phyloP scores from a whole-genome alignment of 306 rosid genomes.

The Senna tora region DNA sequence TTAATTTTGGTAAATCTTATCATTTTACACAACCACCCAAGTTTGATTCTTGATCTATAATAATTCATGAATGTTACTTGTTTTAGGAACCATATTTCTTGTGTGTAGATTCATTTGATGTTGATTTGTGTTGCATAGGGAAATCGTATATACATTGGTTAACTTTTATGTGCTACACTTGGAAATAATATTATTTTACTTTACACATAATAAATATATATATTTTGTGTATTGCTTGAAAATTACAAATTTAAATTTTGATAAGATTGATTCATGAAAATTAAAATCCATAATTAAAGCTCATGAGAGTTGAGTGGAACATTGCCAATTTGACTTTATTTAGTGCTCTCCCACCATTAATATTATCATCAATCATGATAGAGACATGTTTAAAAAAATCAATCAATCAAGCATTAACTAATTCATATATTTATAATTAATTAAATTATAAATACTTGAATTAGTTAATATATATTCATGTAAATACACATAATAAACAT shows the following conservation, averaged over 20 bases:
- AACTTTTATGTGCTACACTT: neutral
- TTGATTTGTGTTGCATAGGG: neutral
- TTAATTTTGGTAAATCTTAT: neutral
- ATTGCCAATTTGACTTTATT: neutral
- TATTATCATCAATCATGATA: neutral
- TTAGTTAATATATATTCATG: no score
- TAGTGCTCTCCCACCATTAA: neutral
- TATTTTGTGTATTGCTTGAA: neutral
- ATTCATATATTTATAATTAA: no score
- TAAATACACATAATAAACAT: no score
- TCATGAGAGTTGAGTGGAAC: neutral
- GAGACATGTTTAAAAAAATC: neutral
- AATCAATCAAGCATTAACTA: neutral
- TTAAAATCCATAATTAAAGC: neutral
- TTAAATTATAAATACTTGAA: no score
- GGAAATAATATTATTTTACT: no score
- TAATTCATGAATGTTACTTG: neutral
- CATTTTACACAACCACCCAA: neutral
- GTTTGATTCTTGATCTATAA: neutral
- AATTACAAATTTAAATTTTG: neutral
- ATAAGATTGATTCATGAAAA: neutral
- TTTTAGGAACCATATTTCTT: slow-evolving; percentile 2
- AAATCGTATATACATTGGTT: slow-evolving; percentile 4
- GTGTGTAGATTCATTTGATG: slow-evolving; percentile 19
- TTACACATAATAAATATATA: no score